Conservation (phyloP, 2,329 filamentous ascomycete genomes). For the Colletotrichum costaricense region DNA sequence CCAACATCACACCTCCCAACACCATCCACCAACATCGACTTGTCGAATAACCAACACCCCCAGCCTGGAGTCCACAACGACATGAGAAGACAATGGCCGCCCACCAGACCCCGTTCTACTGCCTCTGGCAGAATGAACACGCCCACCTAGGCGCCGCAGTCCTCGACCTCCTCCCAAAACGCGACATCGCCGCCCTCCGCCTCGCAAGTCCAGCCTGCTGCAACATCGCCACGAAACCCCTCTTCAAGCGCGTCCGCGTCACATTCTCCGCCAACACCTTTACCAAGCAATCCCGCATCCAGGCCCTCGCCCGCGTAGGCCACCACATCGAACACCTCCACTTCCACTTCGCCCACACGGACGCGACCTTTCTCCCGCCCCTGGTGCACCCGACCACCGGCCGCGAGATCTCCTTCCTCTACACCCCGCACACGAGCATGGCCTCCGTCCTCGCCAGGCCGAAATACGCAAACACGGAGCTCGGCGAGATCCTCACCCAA, state of each 20-base stretch:
- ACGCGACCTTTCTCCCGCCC: slow-evolving; percentile 86
- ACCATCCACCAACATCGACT: not conserved
- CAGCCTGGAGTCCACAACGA: slow-evolving; percentile 43
- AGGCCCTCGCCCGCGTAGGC: slow-evolving; percentile 81
- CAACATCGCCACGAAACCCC: slow-evolving; percentile 73
- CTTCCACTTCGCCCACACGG: slow-evolving; percentile 80
- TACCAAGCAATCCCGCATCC: slow-evolving; percentile 77
- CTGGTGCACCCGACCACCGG: slow-evolving; percentile 82
- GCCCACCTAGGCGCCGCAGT: slow-evolving; percentile 58
- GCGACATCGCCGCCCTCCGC: slow-evolving; percentile 70
- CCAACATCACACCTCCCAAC: not conserved
- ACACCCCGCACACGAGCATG: slow-evolving; percentile 79
- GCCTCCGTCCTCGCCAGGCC: slow-evolving; percentile 71
- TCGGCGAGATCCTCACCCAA: slow-evolving; percentile 84
- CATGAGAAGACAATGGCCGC: slow-evolving; percentile 66
- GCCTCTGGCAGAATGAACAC: slow-evolving; percentile 64
- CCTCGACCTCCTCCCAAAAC: slow-evolving; percentile 59
- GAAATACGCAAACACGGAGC: slow-evolving; percentile 83
- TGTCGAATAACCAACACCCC: not conserved
- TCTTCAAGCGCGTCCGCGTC: slow-evolving; percentile 77
- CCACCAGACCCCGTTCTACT: slow-evolving; percentile 59
- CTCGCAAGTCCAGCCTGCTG: slow-evolving; percentile 77
- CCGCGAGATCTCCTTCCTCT: slow-evolving; percentile 82
- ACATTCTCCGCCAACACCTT: slow-evolving; percentile 82
- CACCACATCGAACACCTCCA: slow-evolving; percentile 82